These are phyloP conservation scores for Amphicarpaea edgeworthii DNA, from an alignment of 306 rosid species.

Conservation along the genomic window DNA sequence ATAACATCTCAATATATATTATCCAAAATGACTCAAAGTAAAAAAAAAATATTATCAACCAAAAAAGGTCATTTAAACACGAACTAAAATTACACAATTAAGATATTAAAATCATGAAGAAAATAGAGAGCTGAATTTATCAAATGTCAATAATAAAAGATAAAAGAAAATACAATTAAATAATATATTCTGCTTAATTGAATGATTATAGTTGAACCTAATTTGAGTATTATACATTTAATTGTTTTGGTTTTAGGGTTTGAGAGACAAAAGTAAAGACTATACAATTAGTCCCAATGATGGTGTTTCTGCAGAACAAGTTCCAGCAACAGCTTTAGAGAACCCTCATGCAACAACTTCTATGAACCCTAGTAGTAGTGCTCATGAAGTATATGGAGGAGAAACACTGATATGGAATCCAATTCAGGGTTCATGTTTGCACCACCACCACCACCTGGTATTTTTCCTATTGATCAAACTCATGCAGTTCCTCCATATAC, in stretches of 20 bases:
- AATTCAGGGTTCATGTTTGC: conserved; percentile 47
- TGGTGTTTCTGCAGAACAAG: conserved; percentile 22
- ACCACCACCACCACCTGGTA: conserved; percentile 51
- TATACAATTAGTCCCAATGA: conserved; percentile 41
- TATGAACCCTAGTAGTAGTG: conserved; percentile 49
- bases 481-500: conserved; percentile 56
- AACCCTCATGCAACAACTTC: conserved; percentile 39
- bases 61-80: no score
- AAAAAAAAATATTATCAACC: no score
- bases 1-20: no score
- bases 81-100: neutral
- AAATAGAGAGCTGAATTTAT: neutral
- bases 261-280: conserved; percentile 75
- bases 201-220: neutral
- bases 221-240: conserved; percentile 4
- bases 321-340: conserved; percentile 34
- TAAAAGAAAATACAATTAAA: neutral
- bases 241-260: conserved; percentile 60
- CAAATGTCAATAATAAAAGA: neutral
- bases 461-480: conserved; percentile 59
- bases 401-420: conserved; percentile 79
- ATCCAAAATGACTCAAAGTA: no score
- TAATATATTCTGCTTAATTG: neutral
- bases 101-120: no score
- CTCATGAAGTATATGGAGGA: conserved; percentile 63